These are phyloP conservation scores for Phytophthora nicotianae DNA, from an alignment of 352 stramenopile genomes.

Conservation along the genomic window DNA sequence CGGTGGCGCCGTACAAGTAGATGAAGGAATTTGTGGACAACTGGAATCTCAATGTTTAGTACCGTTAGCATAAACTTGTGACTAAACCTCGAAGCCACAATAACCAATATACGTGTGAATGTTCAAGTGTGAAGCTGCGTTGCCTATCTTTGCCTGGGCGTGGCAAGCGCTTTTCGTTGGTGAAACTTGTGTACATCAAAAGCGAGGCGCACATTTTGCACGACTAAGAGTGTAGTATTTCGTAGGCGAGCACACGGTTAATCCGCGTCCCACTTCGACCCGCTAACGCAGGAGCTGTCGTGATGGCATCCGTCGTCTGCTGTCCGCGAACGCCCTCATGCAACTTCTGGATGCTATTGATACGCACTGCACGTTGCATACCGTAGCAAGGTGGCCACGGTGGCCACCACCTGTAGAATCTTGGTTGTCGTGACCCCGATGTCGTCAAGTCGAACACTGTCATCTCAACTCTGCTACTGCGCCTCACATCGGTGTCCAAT, in stretches of 20 bases:
- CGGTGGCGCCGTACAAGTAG: slow-evolving; percentile 11
- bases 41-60: background rate
- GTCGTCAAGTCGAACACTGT: slow-evolving; percentile 11
- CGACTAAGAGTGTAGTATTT: too few species aligned
- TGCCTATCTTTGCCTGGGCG: background rate
- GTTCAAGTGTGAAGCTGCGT: background rate
- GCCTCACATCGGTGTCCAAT: too few species aligned
- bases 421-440: background rate
- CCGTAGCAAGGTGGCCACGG: too few species aligned
- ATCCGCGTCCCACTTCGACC: slow-evolving; percentile 6
- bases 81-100: slow-evolving; percentile 10
- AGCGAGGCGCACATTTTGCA: too few species aligned
- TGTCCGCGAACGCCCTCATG: slow-evolving; percentile 14
- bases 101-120: slow-evolving; percentile 10
- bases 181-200: too few species aligned
- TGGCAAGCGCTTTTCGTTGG: too few species aligned
- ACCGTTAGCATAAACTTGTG: slow-evolving; percentile 6
- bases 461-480: background rate
- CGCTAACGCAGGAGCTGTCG: background rate
- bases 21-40: background rate
- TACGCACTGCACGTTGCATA: too few species aligned
- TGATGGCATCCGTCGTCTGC: slow-evolving; percentile 17
- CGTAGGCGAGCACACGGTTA: background rate
- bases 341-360: too few species aligned
- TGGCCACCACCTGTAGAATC: too few species aligned